Percentiles rank a stretch among this genome's conserved stretches.
Conservation (phyloP, 75 land plant genomes). For the Chamaecyparis obtusa region DNA sequence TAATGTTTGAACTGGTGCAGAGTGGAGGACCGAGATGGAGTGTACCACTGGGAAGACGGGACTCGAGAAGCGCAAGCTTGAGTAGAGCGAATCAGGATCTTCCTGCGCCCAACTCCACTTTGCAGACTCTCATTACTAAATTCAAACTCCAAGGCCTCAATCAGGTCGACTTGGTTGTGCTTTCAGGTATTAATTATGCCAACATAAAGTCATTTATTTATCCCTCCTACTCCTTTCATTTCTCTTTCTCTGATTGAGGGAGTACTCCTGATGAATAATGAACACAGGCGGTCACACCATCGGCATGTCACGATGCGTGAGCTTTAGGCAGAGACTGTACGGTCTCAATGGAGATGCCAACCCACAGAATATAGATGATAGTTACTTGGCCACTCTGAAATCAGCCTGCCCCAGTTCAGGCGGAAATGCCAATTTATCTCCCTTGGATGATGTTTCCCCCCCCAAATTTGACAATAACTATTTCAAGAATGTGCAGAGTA, state of each 20-base stretch:
- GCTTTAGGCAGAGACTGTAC: slow-evolving; percentile 68
- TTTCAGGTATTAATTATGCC: slow-evolving; percentile 51
- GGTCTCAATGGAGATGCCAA: slow-evolving; percentile 11
- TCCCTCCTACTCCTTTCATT: too few relatives aligned
- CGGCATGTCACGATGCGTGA: slow-evolving; percentile 61
- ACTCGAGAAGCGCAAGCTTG: slow-evolving; percentile 23
- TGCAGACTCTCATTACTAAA: slow-evolving; percentile 16
- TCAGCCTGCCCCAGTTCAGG: slow-evolving; percentile 37
- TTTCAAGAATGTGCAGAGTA: slow-evolving; percentile 29
- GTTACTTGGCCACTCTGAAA: slow-evolving; percentile 17
- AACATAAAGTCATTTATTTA: neutral
- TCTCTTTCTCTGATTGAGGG: too few relatives aligned
- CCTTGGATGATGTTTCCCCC: slow-evolving; percentile 29
- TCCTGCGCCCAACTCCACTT: slow-evolving; percentile 37
- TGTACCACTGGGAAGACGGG: slow-evolving; percentile 32
- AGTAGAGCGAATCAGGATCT: slow-evolving; percentile 23
- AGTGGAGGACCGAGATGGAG: slow-evolving; percentile 39
- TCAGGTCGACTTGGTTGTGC: slow-evolving; percentile 62
- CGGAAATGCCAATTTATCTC: slow-evolving; percentile 9
- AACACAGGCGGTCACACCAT: slow-evolving; percentile 90
- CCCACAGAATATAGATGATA: neutral
- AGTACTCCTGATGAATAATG: too few relatives aligned
- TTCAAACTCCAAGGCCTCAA: slow-evolving; percentile 53
- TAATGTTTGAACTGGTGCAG: slow-evolving; percentile 9
- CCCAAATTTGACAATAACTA: slow-evolving; percentile 46